phyloP scores from a whole-genome alignment of 352 stramenopile genomes.

The Globisporangium nagaii region DNA sequence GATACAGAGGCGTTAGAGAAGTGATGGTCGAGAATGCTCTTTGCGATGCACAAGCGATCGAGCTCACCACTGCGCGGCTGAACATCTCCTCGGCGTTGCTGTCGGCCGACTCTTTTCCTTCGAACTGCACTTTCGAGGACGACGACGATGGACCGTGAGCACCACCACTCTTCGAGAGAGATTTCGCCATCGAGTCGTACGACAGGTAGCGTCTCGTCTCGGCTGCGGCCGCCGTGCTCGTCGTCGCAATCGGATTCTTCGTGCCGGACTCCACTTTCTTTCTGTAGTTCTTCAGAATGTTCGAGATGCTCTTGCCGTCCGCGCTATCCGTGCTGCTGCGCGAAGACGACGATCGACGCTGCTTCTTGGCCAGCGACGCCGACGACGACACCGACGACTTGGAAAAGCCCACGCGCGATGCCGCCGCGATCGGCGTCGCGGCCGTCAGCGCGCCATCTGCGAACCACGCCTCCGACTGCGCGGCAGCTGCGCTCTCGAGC shows the following conservation, averaged over 20 bases:
- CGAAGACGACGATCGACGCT: neutral
- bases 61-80: constrained; percentile 6
- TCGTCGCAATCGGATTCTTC: neutral
- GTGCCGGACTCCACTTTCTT: constrained; percentile 10
- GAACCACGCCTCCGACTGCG: neutral
- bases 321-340: neutral
- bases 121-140: neutral
- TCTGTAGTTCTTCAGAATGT: constrained; percentile 11
- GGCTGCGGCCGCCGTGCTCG: neutral
- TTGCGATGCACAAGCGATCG: too few relatives aligned
- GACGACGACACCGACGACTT: constrained; percentile 2
- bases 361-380: constrained; percentile 9
- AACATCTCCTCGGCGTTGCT: constrained; percentile 9
- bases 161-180: neutral
- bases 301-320: constrained; percentile 3
- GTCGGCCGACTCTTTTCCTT: neutral
- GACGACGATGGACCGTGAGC: neutral
- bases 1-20: neutral
- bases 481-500: constrained; percentile 2
- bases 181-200: constrained; percentile 6
- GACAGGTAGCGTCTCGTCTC: neutral
- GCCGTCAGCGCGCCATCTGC: constrained; percentile 5
- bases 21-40: too few relatives aligned
- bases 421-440: neutral
- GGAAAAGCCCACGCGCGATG: neutral